phyloP scores from a whole-genome alignment of 495 filamentous ascomycete genomes.

The Penicillium silybi region DNA sequence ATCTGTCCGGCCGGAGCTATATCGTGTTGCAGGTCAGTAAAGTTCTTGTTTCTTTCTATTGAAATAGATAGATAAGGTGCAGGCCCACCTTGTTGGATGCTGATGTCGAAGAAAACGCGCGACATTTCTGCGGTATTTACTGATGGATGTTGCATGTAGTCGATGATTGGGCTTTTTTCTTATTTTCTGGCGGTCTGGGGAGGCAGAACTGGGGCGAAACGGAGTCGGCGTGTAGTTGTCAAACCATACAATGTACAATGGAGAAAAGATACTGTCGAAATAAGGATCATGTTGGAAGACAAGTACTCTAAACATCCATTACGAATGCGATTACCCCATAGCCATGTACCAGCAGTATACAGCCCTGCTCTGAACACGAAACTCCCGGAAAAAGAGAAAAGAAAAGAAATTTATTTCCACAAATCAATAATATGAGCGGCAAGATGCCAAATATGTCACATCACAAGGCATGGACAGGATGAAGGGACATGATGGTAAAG shows the following conservation, averaged over 20 bases:
- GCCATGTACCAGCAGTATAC: slow-evolving; percentile 6
- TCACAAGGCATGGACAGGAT: slow-evolving; percentile 13
- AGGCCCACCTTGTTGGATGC: neutral
- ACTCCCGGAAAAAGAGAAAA: slow-evolving; percentile 5
- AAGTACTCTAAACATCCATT: neutral
- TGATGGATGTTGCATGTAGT: neutral
- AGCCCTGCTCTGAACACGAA: slow-evolving; percentile 2
- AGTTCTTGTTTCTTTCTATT: neutral
- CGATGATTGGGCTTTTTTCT: neutral
- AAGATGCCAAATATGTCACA: slow-evolving; percentile 2
- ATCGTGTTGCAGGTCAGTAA: neutral
- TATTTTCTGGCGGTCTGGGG: neutral
- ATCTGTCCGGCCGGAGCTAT: slow-evolving; percentile 31
- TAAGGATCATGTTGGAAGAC: neutral
- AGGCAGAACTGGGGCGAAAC: neutral
- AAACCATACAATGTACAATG: neutral
- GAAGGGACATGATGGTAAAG: slow-evolving; percentile 15
- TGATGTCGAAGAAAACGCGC: neutral
- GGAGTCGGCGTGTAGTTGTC: neutral
- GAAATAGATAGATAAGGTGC: neutral
- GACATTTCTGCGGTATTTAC: neutral
- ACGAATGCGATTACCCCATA: neutral
- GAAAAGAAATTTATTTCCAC: slow-evolving; percentile 15
- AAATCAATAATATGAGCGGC: slow-evolving; percentile 1
- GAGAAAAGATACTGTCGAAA: neutral